Percentiles rank a stretch among this genome's conserved stretches.
Evolutionary conservation across 2,329 filamentous ascomycete species (phyloP).

Genomic region (Hirsutella thompsonii): DNA sequence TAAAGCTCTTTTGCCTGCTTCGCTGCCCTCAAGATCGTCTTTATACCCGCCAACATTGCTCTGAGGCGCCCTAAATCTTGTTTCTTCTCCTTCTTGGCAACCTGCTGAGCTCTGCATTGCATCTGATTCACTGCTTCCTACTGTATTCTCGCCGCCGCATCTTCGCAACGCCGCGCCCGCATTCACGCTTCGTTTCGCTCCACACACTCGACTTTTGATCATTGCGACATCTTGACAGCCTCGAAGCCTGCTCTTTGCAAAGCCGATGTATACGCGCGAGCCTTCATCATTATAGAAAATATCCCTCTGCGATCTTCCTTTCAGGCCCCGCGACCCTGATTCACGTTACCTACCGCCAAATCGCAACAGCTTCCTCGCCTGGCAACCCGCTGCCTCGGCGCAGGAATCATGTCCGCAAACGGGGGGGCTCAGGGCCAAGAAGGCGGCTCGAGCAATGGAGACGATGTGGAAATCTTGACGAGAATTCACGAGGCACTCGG

Average conservation of each 20-base stretch:
- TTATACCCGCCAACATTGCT: too few species aligned
- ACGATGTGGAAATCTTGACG: constrained; percentile 35
- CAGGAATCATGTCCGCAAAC: constrained; percentile 22
- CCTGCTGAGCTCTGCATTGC: too few species aligned
- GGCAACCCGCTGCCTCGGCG: constrained; percentile 2
- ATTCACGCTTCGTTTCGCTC: too few species aligned
- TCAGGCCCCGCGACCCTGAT: not conserved
- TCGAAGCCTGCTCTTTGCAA: not conserved
- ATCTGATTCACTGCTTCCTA: too few species aligned
- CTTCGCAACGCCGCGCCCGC: too few species aligned
- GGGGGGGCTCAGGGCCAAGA: constrained; percentile 18
- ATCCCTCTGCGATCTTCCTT: too few species aligned
- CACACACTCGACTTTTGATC: not conserved
- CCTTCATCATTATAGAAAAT: too few species aligned
- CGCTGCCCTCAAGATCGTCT: too few species aligned
- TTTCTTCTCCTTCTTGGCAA: too few species aligned
- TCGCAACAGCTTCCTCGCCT: constrained; percentile 2
- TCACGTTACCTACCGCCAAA: constrained; percentile 4
- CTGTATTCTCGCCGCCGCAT: too few species aligned
- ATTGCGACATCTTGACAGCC: not conserved
- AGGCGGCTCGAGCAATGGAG: constrained; percentile 20
- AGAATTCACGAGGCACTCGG: constrained; percentile 76
- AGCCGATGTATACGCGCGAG: not conserved
- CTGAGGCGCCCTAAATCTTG: too few species aligned
- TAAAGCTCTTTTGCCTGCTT: too few species aligned